Conservation (phyloP, 2,329 filamentous ascomycete genomes). For the Aureobasidium sp. region DNA sequence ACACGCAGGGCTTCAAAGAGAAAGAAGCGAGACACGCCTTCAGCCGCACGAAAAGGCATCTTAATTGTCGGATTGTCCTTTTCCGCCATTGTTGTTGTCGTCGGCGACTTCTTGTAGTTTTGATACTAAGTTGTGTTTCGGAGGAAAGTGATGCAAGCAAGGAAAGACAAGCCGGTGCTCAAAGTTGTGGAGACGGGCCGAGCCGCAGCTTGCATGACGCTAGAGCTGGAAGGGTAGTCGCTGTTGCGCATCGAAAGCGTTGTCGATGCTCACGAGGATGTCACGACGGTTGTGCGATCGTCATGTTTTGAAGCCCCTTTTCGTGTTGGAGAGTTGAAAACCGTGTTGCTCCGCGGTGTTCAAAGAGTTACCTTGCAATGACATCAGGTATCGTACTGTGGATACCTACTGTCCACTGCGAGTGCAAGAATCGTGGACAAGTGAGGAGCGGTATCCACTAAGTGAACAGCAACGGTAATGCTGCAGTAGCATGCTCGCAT, state of each 20-base stretch:
- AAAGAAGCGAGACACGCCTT: constrained; percentile 5
- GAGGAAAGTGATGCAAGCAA: background rate
- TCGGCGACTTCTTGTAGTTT: background rate
- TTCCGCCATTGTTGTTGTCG: background rate
- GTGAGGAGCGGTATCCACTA: background rate
- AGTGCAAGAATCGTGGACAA: background rate
- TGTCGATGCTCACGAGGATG: background rate
- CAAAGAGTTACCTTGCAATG: background rate
- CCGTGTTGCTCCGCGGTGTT: background rate
- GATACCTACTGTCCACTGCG: too few species aligned
- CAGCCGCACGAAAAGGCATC: background rate
- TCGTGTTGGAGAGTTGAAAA: background rate
- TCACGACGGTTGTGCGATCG: background rate
- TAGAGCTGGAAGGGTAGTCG: background rate
- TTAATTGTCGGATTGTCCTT: background rate
- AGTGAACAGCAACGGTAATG: background rate
- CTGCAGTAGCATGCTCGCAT: background rate
- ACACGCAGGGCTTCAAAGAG: constrained; percentile 8
- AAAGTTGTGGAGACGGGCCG: background rate
- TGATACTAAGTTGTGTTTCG: background rate
- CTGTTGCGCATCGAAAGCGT: background rate
- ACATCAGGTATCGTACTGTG: background rate
- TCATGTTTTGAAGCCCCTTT: background rate
- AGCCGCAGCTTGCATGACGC: background rate
- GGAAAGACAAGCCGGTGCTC: background rate